A percentile compares a stretch with the other conserved stretches of the same genome.
These are phyloP conservation scores for Aegilops umbellulata DNA, from an alignment of 176 grass and related monocot genomes.

Conservation along the genomic window DNA sequence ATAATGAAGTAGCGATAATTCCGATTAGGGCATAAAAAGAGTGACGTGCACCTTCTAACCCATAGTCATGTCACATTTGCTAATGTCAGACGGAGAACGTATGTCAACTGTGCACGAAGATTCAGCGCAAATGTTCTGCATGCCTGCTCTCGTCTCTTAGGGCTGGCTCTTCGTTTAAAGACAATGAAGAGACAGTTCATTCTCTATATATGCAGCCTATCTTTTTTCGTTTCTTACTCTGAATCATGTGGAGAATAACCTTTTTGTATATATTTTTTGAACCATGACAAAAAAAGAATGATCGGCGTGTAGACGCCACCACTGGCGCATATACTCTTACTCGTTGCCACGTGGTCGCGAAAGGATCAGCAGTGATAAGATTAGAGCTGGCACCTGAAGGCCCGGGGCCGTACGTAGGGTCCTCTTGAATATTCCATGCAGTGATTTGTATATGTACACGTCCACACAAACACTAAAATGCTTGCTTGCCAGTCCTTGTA, in stretches of 20 bases:
- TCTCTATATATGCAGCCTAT: background rate
- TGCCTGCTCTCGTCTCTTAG: background rate
- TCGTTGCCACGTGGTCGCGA: background rate
- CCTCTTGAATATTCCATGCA: conserved; percentile 10
- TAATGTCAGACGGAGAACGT: too few relatives aligned
- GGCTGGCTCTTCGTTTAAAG: background rate
- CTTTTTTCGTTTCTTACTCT: background rate
- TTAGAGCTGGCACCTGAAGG: background rate
- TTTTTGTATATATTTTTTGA: background rate
- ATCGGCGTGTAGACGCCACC: background rate
- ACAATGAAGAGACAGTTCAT: background rate
- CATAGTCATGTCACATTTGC: background rate
- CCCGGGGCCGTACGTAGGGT: background rate
- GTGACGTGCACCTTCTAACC: background rate
- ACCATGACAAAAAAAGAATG: background rate
- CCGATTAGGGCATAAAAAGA: background rate
- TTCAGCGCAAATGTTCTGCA: background rate
- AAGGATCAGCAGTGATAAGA: conserved; percentile 19
- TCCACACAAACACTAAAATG: background rate
- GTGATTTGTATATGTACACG: background rate
- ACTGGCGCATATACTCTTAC: background rate
- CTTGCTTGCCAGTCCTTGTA: background rate
- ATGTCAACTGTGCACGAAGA: background rate
- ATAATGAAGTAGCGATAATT: background rate
- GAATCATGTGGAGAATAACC: background rate